A percentile compares a stretch with the other conserved stretches of the same genome.
Evolutionary conservation across 2,329 filamentous ascomycete genomes (phyloP).

Genomic region (Pezicula neosporulosa): DNA sequence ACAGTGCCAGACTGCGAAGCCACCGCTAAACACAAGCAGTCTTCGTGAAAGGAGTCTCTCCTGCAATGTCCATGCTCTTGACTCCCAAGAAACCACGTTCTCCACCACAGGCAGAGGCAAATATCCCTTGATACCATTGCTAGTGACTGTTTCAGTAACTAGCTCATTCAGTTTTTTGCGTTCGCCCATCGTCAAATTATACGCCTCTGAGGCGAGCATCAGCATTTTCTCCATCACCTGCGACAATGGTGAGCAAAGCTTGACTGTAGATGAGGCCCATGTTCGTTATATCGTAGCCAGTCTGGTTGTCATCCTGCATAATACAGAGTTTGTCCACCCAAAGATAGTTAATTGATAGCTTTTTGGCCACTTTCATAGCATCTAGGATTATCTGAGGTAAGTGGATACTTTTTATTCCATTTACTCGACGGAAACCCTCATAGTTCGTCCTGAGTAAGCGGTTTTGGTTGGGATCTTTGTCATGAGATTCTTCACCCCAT

Average conservation of each 20-base stretch:
- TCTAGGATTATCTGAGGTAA: constrained; percentile 20
- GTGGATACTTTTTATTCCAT: background rate
- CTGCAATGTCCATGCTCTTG: background rate
- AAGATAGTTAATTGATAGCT: constrained; percentile 38
- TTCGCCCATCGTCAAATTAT: too few species aligned
- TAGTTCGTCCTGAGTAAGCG: background rate
- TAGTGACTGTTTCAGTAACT: too few species aligned
- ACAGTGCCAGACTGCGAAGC: background rate
- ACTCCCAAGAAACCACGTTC: background rate
- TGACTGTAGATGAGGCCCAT: constrained; percentile 45
- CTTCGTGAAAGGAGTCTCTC: background rate
- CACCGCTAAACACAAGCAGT: constrained; percentile 32
- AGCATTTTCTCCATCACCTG: constrained; percentile 28
- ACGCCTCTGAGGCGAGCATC: constrained; percentile 38
- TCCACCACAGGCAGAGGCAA: constrained; percentile 27
- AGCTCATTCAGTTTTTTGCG: too few species aligned
- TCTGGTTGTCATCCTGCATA: constrained; percentile 37
- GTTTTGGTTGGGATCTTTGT: background rate
- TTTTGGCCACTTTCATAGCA: constrained; percentile 40
- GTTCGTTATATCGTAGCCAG: constrained; percentile 36
- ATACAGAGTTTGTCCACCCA: constrained; percentile 38
- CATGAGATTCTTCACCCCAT: background rate
- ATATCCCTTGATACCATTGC: too few species aligned
- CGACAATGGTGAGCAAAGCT: constrained; percentile 41
- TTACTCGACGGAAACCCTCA: background rate